phyloP scores from a whole-genome alignment of 179 eudicot species.

The Corrigiola litoralis region DNA sequence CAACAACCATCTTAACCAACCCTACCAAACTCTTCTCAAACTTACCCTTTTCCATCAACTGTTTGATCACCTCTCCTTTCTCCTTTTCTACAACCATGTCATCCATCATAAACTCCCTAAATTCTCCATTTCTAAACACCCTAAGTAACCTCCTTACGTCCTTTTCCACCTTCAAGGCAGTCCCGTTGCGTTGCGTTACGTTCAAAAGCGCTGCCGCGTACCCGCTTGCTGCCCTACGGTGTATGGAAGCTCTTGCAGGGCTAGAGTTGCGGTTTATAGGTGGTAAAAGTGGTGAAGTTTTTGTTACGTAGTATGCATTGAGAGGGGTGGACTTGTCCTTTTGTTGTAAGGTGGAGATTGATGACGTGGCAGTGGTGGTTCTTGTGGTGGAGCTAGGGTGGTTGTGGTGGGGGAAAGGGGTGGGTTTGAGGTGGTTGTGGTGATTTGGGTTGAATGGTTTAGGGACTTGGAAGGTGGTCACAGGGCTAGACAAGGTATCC shows the following conservation, averaged over 20 bases:
- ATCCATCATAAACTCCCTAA: conserved; percentile 33
- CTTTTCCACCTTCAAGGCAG: conserved; percentile 26
- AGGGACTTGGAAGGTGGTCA: conserved; percentile 39
- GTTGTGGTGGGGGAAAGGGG: conserved; percentile 19
- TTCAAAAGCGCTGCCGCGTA: conserved; percentile 76
- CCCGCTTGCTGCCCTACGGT: conserved; percentile 48
- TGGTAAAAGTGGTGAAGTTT: background rate
- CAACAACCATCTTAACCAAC: conserved; percentile 46
- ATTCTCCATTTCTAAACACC: conserved; percentile 29
- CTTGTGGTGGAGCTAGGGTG: conserved; percentile 15
- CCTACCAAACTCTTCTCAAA: conserved; percentile 42
- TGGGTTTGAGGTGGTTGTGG: conserved; percentile 21
- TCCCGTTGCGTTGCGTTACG: conserved; percentile 27
- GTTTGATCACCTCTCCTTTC: conserved; percentile 39
- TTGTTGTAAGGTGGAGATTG: conserved; percentile 21
- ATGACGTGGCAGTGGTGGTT: conserved; percentile 14
- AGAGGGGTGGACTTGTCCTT: conserved; percentile 31
- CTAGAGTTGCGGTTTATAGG: conserved; percentile 7
- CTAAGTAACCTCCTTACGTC: conserved; percentile 46
- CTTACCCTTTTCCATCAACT: conserved; percentile 37
- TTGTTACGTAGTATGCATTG: conserved; percentile 1
- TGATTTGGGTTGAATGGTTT: conserved; percentile 20
- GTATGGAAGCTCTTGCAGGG: conserved; percentile 20
- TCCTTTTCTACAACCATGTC: conserved; percentile 29
- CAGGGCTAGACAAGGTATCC: conserved; percentile 46